Evolutionary conservation across 1,284 basidiomycete species (phyloP), one percentile per base, ranked within the genome.

Genomic region (Naganishia cerealis): DNA sequence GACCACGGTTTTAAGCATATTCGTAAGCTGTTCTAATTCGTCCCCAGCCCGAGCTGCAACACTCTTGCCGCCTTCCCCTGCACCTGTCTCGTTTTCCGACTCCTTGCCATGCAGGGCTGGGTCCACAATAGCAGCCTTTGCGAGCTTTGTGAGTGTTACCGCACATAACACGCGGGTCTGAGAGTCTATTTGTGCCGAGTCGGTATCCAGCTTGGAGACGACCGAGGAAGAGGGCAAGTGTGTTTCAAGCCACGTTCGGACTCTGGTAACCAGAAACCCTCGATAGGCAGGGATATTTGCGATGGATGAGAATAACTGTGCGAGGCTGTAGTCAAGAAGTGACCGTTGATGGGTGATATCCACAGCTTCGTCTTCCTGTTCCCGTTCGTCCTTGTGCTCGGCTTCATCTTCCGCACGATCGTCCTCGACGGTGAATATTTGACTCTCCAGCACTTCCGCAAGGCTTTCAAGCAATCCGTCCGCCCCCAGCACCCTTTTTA

Each of bases 61-160:
- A 24, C 36, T 36, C 15, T 57, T 36, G 24, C 36, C 52, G 21
- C 21, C 58, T 4, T 16, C 12, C 5, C 52, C 26, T 13, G 7
- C 16, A 1, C 18, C 59, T 18, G 39, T 18, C 1, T 57, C 46
- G 4, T 38, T 33, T 24, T 29, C 67, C 8, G 43, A 15, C n/a
- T 53, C 16, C 36, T 59, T 38, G 29, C 65, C 57, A 16, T 50
- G 55, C 40, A 65, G 33, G 3, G 63, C 21, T 33, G 69, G 69
- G 53, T 70, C 69, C 8, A 57, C 66, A 3, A 58, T 38, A 10
- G 39, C 48, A 33, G 66, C 69, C 54, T 55, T 67, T 10, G 59
- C 42, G 7, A 70, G 53, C 50, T 70, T 70, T 13, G 69, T 67
- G 21, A 70, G 48, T 2, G 69, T 38, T 10, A 70, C 66, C 2